Evolutionary conservation across 768 basidiomycete genomes (phyloP).

Genomic region (Agaricus subrufescens): DNA sequence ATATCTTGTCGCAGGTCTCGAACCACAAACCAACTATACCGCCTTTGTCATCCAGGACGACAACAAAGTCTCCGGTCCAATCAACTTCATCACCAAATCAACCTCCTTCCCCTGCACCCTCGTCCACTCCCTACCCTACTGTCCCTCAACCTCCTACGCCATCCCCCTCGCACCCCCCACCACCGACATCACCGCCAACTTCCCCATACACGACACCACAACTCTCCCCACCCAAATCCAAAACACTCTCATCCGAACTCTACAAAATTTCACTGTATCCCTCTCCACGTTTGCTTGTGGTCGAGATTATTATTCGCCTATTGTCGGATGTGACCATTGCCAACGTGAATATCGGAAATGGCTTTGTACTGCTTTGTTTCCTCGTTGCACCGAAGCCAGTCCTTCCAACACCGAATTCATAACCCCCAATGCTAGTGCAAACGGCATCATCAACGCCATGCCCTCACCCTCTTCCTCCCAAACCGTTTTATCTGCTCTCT

Average conservation of each 20-base stretch:
- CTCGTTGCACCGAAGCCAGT: conserved; percentile 64
- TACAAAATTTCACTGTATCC: conserved; percentile 71
- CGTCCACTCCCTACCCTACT: conserved; percentile 68
- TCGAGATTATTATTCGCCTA: conserved; percentile 72
- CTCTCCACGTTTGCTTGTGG: conserved; percentile 76
- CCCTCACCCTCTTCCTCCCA: conserved; percentile 28
- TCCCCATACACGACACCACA: conserved; percentile 6
- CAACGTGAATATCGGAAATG: conserved; percentile 68
- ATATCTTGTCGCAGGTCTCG: conserved; percentile 58
- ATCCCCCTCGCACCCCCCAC: conserved; percentile 59
- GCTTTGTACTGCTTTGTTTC: conserved; percentile 71
- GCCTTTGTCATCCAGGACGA: conserved; percentile 57
- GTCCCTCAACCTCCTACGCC: conserved; percentile 65
- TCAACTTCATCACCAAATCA: conserved; percentile 74
- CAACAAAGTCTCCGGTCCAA: conserved; percentile 58
- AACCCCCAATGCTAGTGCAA: conserved; percentile 26
- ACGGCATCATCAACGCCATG: conserved; percentile 28
- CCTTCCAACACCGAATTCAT: conserved; percentile 27
- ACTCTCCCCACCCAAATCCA: conserved; percentile 21
- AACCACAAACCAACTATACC: conserved; percentile 73
- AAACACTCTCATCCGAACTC: conserved; percentile 42
- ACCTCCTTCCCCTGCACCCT: conserved; percentile 68
- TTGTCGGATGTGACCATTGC: conserved; percentile 76
- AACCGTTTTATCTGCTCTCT: conserved; percentile 45
- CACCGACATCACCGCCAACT: conserved; percentile 29